Base-by-base conservation (phyloP, 805 yeast species). In the Wickerhamomyces queroliae region DNA sequence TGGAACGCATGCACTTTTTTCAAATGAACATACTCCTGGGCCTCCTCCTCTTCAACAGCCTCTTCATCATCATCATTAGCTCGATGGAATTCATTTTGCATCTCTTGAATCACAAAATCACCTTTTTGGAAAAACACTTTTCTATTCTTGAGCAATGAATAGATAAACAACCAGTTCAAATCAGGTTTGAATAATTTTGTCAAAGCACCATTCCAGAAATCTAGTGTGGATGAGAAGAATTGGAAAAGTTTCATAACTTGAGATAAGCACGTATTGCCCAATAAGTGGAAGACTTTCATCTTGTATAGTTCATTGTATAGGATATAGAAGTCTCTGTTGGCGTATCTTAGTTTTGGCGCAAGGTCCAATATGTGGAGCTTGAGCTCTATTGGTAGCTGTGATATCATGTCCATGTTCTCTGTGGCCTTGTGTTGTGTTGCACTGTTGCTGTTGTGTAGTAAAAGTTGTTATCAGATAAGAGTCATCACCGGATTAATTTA, bases 251-350 rank as follows among this genome's bases (percentile, higher is more conserved):
- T 18, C 12, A 19, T 5, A 19, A 30, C 7, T 15, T 37, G 24
- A 12, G 9, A 11, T 13, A 30, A 15, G 16, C 17, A 13, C 16
- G 28, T 25, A 19, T 24, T 2, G 17, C 5, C 23, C 31, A 31
- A 5, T 55, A 59, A 6, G 43, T 35, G 23, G 63, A 30, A 43
- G 5, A 72, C 57, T 48, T 61, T 62, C 22, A 68, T 63, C 47
- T 66, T 65, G 49, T 63, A 73, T 15, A 68, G 45, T 37, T 72
- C 72, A 51, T 80, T 79, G 58, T 76, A 67, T 36, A 78, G 54
- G 4, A 63, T 48, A 47, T 70, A 76, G 48, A 72, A 75, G 33
- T 67, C 68, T n/a, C 63, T 55, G 36, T 61, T 67, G n/a, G 52
- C 50, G 35, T 64, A 57, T 13, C 62, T 47, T 26, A 68, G 58